Evolutionary conservation across 148 eudicot species (phyloP), one percentile per base, ranked within the genome.

Genomic region (Fagopyrum homotropicum): DNA sequence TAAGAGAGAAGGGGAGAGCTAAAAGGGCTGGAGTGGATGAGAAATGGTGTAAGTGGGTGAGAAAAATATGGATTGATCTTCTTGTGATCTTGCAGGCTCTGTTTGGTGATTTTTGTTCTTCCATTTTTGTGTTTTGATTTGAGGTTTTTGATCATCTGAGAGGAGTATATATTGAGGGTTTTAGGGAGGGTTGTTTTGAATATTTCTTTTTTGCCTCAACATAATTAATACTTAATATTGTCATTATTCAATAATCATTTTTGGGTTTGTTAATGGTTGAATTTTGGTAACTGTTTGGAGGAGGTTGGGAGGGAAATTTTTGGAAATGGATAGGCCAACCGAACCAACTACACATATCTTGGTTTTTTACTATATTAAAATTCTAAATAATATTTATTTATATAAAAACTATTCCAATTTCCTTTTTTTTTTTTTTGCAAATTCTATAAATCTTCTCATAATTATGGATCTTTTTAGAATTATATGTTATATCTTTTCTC

Each of bases 1-100:
- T 73, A 12, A 84, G 72, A 2, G 98, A 81, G 79, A 86, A 90
- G 3, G 98, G 98, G 44, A 93, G 81, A 68, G 84, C 85, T 11
- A 93, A 57, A 26, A 89, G 72, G 15, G 90, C 54, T 46, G 89
- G 76, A 1, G 73, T 75, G 29, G 85, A 77, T 57, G 95, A 90
- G 86, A 87, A 92, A 79, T 61, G 84, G 35, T 89, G 89, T 75
- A 82, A 89, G 79, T 85, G 76, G 63, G 82, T 73, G 5, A 92
- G 81, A 72, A 92, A 92, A 9, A 75, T 81, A 71, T 82, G 80
- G 79, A 90, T 80, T 68, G 98, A 89, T 74, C 63, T 87, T 77
- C 98, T 83, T 40, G 85, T 82, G 78, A 83, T 86, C 75, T 85
- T 85, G 72, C 35, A 7, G 71, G 72, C 61, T 3, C 17, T 72